A percentile compares a stretch with the other conserved stretches of the same genome.
phyloP scores from a whole-genome alignment of 225 moss, liverwort and hornwort species.

The Bryum argenteum region DNA sequence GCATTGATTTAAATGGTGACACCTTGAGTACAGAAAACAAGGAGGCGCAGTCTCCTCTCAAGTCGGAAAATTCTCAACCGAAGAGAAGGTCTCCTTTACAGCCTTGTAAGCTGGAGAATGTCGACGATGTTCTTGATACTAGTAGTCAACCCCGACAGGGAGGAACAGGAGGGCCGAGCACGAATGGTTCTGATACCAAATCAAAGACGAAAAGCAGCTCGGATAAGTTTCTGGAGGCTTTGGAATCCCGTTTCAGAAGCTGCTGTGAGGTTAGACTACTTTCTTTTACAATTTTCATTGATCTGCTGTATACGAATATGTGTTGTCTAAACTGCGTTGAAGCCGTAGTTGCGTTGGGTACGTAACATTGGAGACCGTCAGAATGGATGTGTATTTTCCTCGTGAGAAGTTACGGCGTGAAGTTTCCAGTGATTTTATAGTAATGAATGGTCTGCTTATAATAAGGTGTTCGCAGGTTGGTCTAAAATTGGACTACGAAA shows the following conservation, averaged over 20 bases:
- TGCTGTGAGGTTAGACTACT: conserved; percentile 72
- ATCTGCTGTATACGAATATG: background rate
- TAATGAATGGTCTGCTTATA: conserved; percentile 12
- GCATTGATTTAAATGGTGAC: conserved; percentile 56
- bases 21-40: conserved; percentile 39
- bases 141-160: conserved; percentile 48
- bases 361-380: background rate
- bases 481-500: conserved; percentile 74
- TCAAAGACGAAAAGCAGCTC: conserved; percentile 40
- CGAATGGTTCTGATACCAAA: conserved; percentile 57
- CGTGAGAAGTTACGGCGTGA: background rate
- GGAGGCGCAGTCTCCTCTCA: conserved; percentile 55
- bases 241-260: conserved; percentile 72
- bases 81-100: conserved; percentile 60
- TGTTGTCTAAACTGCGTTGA: background rate
- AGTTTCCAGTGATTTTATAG: background rate
- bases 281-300: conserved; percentile 14
- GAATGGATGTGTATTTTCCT: conserved; percentile 1
- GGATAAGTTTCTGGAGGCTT: conserved; percentile 57
- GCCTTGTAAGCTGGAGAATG: conserved; percentile 51
- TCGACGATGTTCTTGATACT: conserved; percentile 49
- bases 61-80: conserved; percentile 61
- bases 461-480: conserved; percentile 55
- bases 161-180: conserved; percentile 42
- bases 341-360: conserved; percentile 1